phyloP scores from a whole-genome alignment of 192 early-diverging fungal species.

The Chytriomyces hyalinus region DNA sequence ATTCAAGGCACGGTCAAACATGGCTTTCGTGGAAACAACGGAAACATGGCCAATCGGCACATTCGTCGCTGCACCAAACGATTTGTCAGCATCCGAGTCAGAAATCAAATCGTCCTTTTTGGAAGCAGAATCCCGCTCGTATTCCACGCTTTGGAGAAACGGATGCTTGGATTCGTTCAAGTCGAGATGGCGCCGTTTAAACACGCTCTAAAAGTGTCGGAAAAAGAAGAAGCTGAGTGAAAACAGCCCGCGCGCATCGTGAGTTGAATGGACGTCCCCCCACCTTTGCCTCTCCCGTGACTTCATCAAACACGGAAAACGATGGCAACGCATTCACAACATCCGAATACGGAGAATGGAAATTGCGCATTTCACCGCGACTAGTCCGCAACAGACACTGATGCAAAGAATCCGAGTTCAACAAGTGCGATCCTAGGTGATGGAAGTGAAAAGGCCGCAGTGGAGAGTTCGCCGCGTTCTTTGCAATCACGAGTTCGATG shows the following conservation, averaged over 20 bases:
- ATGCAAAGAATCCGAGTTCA: constrained; percentile 6
- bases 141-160: neutral
- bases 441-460: neutral
- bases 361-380: neutral
- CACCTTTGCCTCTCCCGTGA: constrained; percentile 11
- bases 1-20: constrained; percentile 34
- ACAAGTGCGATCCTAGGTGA: neutral
- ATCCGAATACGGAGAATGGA: constrained; percentile 11
- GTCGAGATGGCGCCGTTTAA: constrained; percentile 9
- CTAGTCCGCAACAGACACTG: constrained; percentile 12
- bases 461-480: neutral
- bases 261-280: neutral
- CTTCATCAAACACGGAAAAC: constrained; percentile 16
- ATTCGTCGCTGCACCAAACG: constrained; percentile 5
- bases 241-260: neutral
- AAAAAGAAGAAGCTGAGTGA: neutral
- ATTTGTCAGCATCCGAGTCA: neutral
- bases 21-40: constrained; percentile 24
- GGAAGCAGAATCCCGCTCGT: neutral
- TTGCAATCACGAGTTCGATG: neutral
- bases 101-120: neutral
- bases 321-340: neutral
- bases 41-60: constrained; percentile 21
- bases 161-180: constrained; percentile 23
- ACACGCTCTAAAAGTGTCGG: neutral